Base-by-base conservation (phyloP, 2,329 filamentous ascomycete species). In the Paramyrothecium roridum region DNA sequence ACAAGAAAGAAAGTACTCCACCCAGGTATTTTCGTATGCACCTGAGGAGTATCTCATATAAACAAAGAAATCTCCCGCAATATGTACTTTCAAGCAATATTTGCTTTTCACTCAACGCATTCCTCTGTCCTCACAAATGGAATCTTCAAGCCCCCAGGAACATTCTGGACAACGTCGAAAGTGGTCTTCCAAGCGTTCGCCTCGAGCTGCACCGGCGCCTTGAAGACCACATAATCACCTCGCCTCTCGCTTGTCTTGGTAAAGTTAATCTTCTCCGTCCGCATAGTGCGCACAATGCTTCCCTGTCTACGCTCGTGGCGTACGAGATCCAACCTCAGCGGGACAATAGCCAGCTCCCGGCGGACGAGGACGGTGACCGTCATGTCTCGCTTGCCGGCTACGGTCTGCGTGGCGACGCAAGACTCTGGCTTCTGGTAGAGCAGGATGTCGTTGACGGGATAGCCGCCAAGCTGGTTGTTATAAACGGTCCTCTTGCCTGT, bases 391-490 rank as follows among this genome's bases (percentile, higher is more conserved):
- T 33, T 21, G 1, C 55, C 50, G 6, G 53, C 43, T 3, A 55
- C 50, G 17, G 17, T 46, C 0, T 53, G 53, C 3, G 50, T 50
- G 12, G 54, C 47, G 10, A 65, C 48, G 56, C 68, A 71, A 1
- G 67, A 71, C 50, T 59, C 56, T 0, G 55, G n/a, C 10, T 56
- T 45, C 30, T 70, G 63, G 47, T 63, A 71, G 1, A 69, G 45
- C 8, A 71, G 48, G 0, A 57, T 59, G 30, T 70, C 64, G 8
- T 65, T 55, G 2, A 71, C 52, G 10, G 65, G 64, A 54, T 69
- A 72, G 0, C 67, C 65, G 20, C 54, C 45, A 17, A 65, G 64
- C n/a, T 58, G 59, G 53, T 71, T 67, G 22, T 61, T 61, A 16
- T 59, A 62, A 3, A 61, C 58, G 2, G 55, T 64, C 3, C 56